Conservation (phyloP, 345 rosid species). For the Cardiospermum halicacabum region DNA sequence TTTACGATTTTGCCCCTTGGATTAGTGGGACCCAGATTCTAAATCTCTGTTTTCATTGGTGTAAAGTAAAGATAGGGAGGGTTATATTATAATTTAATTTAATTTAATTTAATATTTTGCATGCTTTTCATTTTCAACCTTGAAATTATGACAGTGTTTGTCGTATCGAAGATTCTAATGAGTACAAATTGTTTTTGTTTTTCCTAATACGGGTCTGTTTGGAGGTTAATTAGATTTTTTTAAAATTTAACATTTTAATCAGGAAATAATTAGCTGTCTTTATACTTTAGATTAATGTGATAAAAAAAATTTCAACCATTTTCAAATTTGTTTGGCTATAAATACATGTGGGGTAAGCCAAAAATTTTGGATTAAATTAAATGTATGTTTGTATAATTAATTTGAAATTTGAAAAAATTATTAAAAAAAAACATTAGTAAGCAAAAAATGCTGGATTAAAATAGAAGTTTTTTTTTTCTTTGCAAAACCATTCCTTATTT, state of each 20-base stretch:
- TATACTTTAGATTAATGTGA: too few relatives aligned
- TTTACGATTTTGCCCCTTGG: background rate
- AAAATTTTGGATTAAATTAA: too few relatives aligned
- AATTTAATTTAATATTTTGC: background rate
- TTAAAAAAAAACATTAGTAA: too few relatives aligned
- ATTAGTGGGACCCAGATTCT: background rate
- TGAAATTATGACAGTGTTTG: background rate
- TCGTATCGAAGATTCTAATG: background rate
- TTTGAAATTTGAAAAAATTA: too few relatives aligned
- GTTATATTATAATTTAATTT: background rate
- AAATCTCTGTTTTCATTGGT: background rate
- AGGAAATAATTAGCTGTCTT: too few relatives aligned
- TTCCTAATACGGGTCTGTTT: background rate
- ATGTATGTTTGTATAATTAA: too few relatives aligned
- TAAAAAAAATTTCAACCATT: too few relatives aligned
- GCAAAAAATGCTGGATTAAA: too few relatives aligned
- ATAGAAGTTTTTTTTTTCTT: too few relatives aligned
- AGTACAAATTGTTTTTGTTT: background rate
- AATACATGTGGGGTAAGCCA: too few relatives aligned
- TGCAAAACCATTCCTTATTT: too few relatives aligned
- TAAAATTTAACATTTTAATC: background rate
- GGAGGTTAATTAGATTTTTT: background rate
- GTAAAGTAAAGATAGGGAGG: background rate
- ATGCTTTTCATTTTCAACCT: constrained; percentile 1
- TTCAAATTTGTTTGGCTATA: too few relatives aligned